Base-by-base conservation (phyloP, 805 yeast genomes). In the Metschnikowia bowlesiae region DNA sequence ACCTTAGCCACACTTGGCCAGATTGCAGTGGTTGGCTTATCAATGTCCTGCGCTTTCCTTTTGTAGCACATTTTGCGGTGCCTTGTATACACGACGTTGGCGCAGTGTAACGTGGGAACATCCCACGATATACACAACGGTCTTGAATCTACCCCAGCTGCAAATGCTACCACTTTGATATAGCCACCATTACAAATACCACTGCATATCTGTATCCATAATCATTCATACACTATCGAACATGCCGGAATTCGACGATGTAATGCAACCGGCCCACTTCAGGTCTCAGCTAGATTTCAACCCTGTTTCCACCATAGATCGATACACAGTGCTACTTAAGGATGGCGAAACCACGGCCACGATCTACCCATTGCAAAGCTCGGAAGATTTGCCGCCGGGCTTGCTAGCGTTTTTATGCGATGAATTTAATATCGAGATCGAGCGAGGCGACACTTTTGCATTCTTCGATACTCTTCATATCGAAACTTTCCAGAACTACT, bases 331-430 rank as follows among this genome's bases (percentile, higher is more conserved):
- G 2, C 69, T 89, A 10, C 73, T 90, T 29, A 85, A 87, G 62
- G 97, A 91, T 66, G 89, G 92, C 14, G 94, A 88, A 57, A 90
- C 97, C 1, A 82, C 91, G 0, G 97, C 97, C 1, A 91, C 97
- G 3, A 84, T 94, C 52, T 89, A 89, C 62, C 98, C 99, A 4
- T 80, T 92, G 11, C 77, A 82, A 51, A 78, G 81, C 30, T 75
- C 83, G 0, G 76, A 76, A 28, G 82, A 83, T 50, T 71, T 92
- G 10, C 98, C 98, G 0, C 79, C 81, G 1, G 92, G 89, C 0
- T 72, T 92, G 29, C 66, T 89, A 37, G 85, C 87, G 16, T 91
- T 92, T 62, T 65, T 92, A 39, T 82, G 92, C 54, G 97, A 91
- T 64, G 98, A 94, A 68, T 88, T 87, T 70, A 92, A 92, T 66